A percentile compares a stretch with the other conserved stretches of the same genome.
phyloP scores from a whole-genome alignment of 1,139 yeast species.

The Blastobotrys buckinghamii region DNA sequence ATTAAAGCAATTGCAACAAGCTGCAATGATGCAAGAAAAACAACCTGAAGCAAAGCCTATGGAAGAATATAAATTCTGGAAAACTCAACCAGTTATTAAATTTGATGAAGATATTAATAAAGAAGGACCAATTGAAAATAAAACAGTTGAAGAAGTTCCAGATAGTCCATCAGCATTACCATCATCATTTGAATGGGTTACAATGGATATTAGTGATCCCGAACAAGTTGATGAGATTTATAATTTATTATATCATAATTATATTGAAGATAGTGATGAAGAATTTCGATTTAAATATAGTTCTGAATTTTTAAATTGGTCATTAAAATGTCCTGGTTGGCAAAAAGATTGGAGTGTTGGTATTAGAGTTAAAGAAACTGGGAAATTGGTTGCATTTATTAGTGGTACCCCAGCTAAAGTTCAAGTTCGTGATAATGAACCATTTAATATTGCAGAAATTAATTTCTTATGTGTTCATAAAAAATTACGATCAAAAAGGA shows the following conservation, averaged over 20 bases:
- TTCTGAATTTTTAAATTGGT: conserved; percentile 84
- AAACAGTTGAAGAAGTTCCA: conserved; percentile 68
- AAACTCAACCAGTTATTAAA: conserved; percentile 88
- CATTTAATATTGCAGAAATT: conserved; percentile 73
- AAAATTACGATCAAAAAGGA: conserved; percentile 84
- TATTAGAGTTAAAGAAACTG: conserved; percentile 72
- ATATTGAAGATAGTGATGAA: conserved; percentile 92
- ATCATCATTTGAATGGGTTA: conserved; percentile 82
- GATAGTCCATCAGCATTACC: conserved; percentile 64
- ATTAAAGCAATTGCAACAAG: conserved; percentile 33
- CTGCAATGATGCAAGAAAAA: conserved; percentile 13
- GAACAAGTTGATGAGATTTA: conserved; percentile 69
- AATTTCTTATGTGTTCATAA: conserved; percentile 93
- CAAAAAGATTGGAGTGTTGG: conserved; percentile 86
- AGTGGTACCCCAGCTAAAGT: conserved; percentile 81
- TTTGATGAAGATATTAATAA: conserved; percentile 57
- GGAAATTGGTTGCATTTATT: conserved; percentile 83
- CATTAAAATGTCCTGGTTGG: conserved; percentile 93
- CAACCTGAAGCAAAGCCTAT: conserved; percentile 46
- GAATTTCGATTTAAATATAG: conserved; percentile 88
- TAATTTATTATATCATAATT: conserved; percentile 74
- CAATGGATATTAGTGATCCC: conserved; percentile 58
- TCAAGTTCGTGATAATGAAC: conserved; percentile 49
- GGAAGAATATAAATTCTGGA: conserved; percentile 96
- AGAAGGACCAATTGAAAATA: conserved; percentile 83